Evolutionary conservation across 305 asterid genomes (phyloP).

Genomic region (Fraxinus ornus): DNA sequence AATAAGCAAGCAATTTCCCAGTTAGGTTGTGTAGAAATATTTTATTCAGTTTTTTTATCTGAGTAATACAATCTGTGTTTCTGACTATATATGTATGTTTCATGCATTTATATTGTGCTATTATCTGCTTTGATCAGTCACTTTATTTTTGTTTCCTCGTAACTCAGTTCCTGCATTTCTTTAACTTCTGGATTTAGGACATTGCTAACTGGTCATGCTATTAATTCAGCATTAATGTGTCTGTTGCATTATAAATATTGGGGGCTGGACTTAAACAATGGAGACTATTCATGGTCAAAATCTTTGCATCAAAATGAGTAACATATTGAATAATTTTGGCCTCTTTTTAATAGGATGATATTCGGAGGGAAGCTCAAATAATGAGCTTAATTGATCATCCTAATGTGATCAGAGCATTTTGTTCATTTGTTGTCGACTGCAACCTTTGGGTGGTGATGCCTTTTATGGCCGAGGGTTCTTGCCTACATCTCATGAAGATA

Average conservation of each 20-base stretch:
- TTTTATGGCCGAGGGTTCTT: slow-evolving; percentile 97
- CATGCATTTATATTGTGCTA: neutral
- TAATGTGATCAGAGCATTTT: slow-evolving; percentile 81
- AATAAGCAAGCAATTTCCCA: neutral
- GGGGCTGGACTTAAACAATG: neutral
- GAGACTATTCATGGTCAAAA: neutral
- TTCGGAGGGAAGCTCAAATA: slow-evolving; percentile 96
- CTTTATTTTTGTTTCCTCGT: neutral
- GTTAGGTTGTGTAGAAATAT: neutral
- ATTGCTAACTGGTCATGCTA: neutral
- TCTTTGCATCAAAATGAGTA: neutral
- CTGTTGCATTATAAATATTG: neutral
- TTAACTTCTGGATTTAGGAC: neutral
- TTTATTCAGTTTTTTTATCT: neutral
- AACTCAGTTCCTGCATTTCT: neutral
- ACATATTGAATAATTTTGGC: neutral
- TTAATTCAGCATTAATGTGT: neutral
- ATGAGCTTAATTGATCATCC: slow-evolving; percentile 96
- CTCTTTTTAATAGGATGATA: slow-evolving; percentile 75
- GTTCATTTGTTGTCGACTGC: slow-evolving; percentile 90
- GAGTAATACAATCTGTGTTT: neutral
- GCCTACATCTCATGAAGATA: slow-evolving; percentile 94
- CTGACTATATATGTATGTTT: neutral
- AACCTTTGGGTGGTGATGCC: slow-evolving; percentile 99
- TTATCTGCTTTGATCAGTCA: neutral